Evolutionary conservation across 2,329 filamentous ascomycete species (phyloP).

Genomic region (Ophiostoma novo-ulmi): DNA sequence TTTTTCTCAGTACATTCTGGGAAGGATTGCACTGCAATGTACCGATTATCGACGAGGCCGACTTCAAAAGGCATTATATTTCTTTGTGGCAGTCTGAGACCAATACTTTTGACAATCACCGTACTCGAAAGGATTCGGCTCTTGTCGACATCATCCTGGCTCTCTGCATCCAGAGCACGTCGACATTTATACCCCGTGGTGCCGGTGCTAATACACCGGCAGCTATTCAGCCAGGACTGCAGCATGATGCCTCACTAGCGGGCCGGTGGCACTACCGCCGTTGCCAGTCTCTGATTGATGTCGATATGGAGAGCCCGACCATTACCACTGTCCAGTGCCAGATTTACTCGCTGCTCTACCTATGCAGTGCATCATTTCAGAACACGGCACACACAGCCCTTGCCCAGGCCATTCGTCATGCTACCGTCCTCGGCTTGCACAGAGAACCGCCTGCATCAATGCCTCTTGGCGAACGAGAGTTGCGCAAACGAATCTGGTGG

Average conservation of each 20-base stretch:
- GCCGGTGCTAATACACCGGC: neutral
- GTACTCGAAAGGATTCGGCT: conserved; percentile 41
- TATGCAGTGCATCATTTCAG: conserved; percentile 44
- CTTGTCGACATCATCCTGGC: conserved; percentile 50
- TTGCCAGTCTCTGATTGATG: conserved; percentile 40
- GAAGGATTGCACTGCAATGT: conserved; percentile 36
- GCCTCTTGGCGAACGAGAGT: conserved; percentile 36
- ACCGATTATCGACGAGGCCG: conserved; percentile 38
- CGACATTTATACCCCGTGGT: conserved; percentile 29
- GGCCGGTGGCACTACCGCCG: conserved; percentile 46
- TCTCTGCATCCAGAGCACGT: conserved; percentile 46
- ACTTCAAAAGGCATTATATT: conserved; percentile 38
- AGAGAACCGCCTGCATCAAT: conserved; percentile 31
- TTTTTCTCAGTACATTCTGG: conserved; percentile 41
- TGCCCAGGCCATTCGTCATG: conserved; percentile 41
- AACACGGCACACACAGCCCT: conserved; percentile 44
- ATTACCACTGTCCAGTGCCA: conserved; percentile 47
- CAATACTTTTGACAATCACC: neutral
- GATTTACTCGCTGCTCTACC: conserved; percentile 42
- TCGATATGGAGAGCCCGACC: conserved; percentile 45
- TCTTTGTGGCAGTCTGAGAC: conserved; percentile 36
- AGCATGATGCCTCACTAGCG: conserved; percentile 39
- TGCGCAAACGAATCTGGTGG: conserved; percentile 51
- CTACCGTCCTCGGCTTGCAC: conserved; percentile 27
- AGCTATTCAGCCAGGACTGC: neutral